A percentile compares a stretch with the other conserved stretches of the same genome.
These are phyloP conservation scores for Holtermannia corniformis DNA, from an alignment of 768 basidiomycete species.

Conservation along the genomic window DNA sequence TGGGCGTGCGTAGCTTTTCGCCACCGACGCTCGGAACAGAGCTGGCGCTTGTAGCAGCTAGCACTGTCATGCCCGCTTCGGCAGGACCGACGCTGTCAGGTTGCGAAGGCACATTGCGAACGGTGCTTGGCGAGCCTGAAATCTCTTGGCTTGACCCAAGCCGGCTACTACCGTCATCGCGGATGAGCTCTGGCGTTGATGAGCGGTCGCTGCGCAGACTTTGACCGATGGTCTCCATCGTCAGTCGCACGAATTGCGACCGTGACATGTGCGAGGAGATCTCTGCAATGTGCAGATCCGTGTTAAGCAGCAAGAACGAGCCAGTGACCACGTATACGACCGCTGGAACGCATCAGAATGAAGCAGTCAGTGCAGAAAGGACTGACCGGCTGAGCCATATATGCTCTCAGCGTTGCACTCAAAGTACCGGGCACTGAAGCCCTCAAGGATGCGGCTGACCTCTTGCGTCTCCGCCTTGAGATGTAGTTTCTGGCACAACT, in stretches of 20 bases:
- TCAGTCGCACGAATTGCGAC: constrained; percentile 83
- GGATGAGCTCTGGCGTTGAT: constrained; percentile 54
- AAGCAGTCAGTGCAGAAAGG: neutral
- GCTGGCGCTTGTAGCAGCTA: too few relatives aligned
- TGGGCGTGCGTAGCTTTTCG: too few relatives aligned
- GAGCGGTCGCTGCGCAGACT: constrained; percentile 51
- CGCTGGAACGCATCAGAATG: constrained; percentile 49
- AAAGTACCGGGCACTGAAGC: constrained; percentile 82
- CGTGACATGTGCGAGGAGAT: constrained; percentile 81
- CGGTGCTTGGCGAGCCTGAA: neutral
- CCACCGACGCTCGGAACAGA: too few relatives aligned
- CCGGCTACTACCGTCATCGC: constrained; percentile 50
- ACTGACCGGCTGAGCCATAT: constrained; percentile 78
- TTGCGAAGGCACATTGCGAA: neutral
- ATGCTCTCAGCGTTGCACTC: constrained; percentile 72
- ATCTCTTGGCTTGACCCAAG: neutral
- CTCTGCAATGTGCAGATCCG: constrained; percentile 93
- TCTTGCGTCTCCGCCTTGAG: constrained; percentile 96
- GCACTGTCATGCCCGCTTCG: too few relatives aligned
- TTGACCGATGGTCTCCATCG: constrained; percentile 72
- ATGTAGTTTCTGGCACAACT: constrained; percentile 80
- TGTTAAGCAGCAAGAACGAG: constrained; percentile 86
- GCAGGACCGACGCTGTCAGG: too few relatives aligned
- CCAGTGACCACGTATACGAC: constrained; percentile 93
- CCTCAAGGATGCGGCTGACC: constrained; percentile 89